Percentiles rank a stretch among this genome's conserved stretches.
Conservation (phyloP, 2,329 filamentous ascomycete genomes). For the Xylariales sp. region DNA sequence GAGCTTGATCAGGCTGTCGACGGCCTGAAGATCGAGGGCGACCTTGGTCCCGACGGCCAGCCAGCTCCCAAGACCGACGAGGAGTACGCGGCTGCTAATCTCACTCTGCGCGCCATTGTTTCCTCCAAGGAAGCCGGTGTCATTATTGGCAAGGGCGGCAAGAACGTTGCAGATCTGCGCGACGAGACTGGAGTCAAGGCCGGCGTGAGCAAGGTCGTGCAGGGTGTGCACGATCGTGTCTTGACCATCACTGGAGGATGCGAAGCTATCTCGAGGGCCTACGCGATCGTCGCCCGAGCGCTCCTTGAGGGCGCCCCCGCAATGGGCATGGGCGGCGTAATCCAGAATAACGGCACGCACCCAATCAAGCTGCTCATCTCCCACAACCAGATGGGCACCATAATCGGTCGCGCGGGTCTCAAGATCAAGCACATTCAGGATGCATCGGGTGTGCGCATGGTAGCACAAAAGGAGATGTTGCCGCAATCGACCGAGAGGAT, state of each 20-base stretch:
- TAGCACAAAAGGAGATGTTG: slow-evolving; percentile 99
- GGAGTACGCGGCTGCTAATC: slow-evolving; percentile 87
- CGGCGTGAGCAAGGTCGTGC: slow-evolving; percentile 97
- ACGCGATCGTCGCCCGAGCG: slow-evolving; percentile 86
- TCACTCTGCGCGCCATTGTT: slow-evolving; percentile 95
- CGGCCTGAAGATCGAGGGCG: slow-evolving; percentile 62
- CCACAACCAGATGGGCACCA: slow-evolving; percentile 58
- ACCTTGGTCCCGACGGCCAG: slow-evolving; percentile 70
- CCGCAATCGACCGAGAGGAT: slow-evolving; percentile 97
- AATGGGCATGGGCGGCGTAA: slow-evolving; percentile 91
- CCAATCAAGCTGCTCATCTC: slow-evolving; percentile 56
- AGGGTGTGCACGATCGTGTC: slow-evolving; percentile 94
- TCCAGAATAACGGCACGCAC: slow-evolving; percentile 86
- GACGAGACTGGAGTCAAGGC: slow-evolving; percentile 98
- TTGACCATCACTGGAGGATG: slow-evolving; percentile 90
- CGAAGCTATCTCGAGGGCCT: slow-evolving; percentile 85
- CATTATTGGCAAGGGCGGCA: slow-evolving; percentile 97
- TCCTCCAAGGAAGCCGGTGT: slow-evolving; percentile 98
- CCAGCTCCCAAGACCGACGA: slow-evolving; percentile 87
- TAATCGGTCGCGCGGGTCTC: slow-evolving; percentile 91
- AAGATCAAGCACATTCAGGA: slow-evolving; percentile 99
- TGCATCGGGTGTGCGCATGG: slow-evolving; percentile 94
- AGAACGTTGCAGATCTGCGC: slow-evolving; percentile 95
- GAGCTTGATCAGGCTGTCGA: slow-evolving; percentile 59
- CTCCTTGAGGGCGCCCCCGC: slow-evolving; percentile 89